These are phyloP conservation scores for Acacia confusa DNA, from an alignment of 306 rosid species.

Conservation along the genomic window DNA sequence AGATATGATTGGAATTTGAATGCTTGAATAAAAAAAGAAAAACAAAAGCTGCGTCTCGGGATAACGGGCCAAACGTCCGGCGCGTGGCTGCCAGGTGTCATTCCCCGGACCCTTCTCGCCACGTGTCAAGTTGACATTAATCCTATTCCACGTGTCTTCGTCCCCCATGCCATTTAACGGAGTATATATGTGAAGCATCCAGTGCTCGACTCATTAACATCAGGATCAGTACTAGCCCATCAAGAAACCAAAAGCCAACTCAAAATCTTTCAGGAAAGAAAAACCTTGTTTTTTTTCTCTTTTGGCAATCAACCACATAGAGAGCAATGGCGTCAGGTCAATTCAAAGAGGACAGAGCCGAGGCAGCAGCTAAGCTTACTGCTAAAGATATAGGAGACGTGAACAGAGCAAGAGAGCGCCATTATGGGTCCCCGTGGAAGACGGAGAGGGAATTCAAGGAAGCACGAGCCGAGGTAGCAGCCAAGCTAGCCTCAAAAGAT, in stretches of 20 bases:
- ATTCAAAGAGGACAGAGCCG: conserved; percentile 45
- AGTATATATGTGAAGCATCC: not conserved
- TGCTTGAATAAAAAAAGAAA: too few relatives aligned
- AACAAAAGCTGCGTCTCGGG: not conserved
- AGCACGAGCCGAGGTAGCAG: conserved; percentile 53
- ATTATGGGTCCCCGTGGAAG: not conserved
- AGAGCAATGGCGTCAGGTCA: conserved; percentile 40
- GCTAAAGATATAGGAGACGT: conserved; percentile 45
- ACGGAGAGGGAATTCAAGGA: conserved; percentile 38
- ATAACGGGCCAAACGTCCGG: conserved; percentile 18
- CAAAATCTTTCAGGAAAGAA: not conserved
- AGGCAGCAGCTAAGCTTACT: conserved; percentile 46
- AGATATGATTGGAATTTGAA: not conserved
- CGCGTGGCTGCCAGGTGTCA: conserved; percentile 24
- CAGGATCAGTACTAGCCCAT: not conserved
- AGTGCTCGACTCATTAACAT: not conserved
- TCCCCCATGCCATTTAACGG: not conserved
- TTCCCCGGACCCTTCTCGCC: not conserved
- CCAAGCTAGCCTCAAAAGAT: conserved; percentile 51
- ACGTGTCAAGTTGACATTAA: not conserved
- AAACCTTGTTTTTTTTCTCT: not conserved
- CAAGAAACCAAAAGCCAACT: not conserved
- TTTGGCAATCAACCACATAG: not conserved
- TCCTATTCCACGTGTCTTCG: conserved; percentile 5
- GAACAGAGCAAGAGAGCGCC: conserved; percentile 21